Evolutionary conservation across 2,329 filamentous ascomycete genomes (phyloP), one percentile per base, ranked within the genome.

Genomic region (Alternaria atra): DNA sequence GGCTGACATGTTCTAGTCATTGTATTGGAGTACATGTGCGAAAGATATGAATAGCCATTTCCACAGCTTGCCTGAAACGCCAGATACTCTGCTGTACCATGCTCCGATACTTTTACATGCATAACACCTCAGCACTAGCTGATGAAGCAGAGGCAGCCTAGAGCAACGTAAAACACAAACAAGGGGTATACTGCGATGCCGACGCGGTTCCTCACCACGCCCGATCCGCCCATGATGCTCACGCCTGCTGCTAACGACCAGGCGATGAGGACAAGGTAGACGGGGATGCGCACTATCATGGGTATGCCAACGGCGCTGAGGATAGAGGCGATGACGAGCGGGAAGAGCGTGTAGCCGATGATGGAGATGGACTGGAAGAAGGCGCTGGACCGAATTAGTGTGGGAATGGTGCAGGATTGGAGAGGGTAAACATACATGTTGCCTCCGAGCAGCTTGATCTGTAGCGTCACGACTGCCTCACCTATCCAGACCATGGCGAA

Each of bases 291-390:
- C 6, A 91, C 88, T 66, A 98, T 91, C 70, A 88, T 90, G 42
- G 89, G 90, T 7, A 98, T 85, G 52, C 88, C 85, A 32, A 99
- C 76, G 1, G 94, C 94, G 57, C 93, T 97, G 66, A 99, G 87
- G 52, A 97, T 83, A 2, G 94, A 89, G 7, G 96, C 96, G 69
- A 99, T 91, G 71, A 98, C 95, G 54, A 99, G 87, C 2, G 95
- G 95, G 82, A 99, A 99, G 57, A 99, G 87, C 1, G 95, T 99
- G 80, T 99, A 99, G 46, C 95, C 95, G 77, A 99, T 99, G 72
- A 99, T 96, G 80, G 94, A 98, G 69, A 99, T 88, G 59, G 93
- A 97, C 80, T 99, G 95, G 75, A 97, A 95, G 79, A 99, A 99
- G 17, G 95, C 97, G 73, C 94, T 98, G 76, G 17, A 32, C n/a